A percentile compares a stretch with the other conserved stretches of the same genome.
Evolutionary conservation across 345 rosid genomes (phyloP).

Genomic region (Geranium brycei): DNA sequence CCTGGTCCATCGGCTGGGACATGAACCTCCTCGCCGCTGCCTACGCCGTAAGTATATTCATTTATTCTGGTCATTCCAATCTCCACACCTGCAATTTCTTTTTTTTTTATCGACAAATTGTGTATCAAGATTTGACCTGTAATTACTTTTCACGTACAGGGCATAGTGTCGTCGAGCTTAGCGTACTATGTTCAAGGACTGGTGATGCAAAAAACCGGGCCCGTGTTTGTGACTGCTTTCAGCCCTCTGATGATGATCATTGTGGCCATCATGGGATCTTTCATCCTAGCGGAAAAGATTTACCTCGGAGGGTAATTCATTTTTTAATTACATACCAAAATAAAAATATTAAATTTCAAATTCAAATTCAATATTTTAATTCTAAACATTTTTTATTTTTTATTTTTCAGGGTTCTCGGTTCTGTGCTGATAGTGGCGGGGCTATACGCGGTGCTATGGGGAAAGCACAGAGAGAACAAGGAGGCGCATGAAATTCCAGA

Average conservation of each 20-base stretch:
- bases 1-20: conserved; percentile 68
- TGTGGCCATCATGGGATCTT: conserved; percentile 82
- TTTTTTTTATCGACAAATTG: no score
- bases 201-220: conserved; percentile 70
- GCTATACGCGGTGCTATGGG: conserved; percentile 74
- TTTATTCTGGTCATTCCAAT: background rate
- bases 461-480: conserved; percentile 55
- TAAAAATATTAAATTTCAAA: no score
- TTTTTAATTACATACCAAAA: no score
- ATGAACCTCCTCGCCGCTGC: conserved; percentile 94
- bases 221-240: conserved; percentile 84
- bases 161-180: conserved; percentile 67
- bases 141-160: conserved; percentile 2
- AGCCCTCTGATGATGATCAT: conserved; percentile 86
- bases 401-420: conserved; percentile 46
- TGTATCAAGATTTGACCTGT: no score
- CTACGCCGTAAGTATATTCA: conserved; percentile 40
- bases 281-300: conserved; percentile 72
- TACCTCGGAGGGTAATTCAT: conserved; percentile 66
- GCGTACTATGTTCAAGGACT: conserved; percentile 94
- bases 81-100: no score
- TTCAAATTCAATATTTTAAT: no score
- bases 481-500: conserved; percentile 27
- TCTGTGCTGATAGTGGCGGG: conserved; percentile 47
- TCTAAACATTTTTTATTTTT: background rate